phyloP scores from a whole-genome alignment of 768 basidiomycete genomes.

The Naganishia vishniacii region DNA sequence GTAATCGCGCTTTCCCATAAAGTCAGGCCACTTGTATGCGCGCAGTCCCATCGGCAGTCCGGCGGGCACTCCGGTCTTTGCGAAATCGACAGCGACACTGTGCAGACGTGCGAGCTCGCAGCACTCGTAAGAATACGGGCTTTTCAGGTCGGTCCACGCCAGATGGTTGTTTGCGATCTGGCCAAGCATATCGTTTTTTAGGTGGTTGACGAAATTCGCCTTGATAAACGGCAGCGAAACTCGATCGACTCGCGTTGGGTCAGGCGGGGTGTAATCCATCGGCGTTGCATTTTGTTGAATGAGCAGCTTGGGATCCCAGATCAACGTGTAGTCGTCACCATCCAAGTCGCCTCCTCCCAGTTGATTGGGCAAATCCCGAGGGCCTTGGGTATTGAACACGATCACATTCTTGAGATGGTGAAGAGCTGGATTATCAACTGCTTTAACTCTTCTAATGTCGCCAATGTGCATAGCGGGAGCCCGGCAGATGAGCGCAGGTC shows the following conservation, averaged over 20 bases:
- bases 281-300: conserved; percentile 16
- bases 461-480: conserved; percentile 33
- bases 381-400: conserved; percentile 29
- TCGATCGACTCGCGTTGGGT: conserved; percentile 26
- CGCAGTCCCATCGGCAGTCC: conserved; percentile 25
- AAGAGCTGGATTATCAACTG: conserved; percentile 28
- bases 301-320: conserved; percentile 31
- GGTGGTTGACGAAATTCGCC: conserved; percentile 31
- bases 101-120: conserved; percentile 22
- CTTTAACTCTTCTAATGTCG: conserved; percentile 30
- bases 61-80: conserved; percentile 34
- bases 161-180: conserved; percentile 29
- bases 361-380: conserved; percentile 30
- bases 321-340: conserved; percentile 34
- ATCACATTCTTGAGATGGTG: conserved; percentile 32
- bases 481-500: conserved; percentile 26
- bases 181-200: conserved; percentile 21
- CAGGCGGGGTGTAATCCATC: conserved; percentile 29
- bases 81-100: conserved; percentile 32
- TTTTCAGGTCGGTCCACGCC: conserved; percentile 28
- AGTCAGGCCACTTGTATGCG: conserved; percentile 29
- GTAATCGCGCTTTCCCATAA: conserved; percentile 31
- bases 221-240: conserved; percentile 27
- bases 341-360: conserved; percentile 34
- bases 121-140: conserved; percentile 28